Percentiles rank a stretch among this genome's conserved stretches.
Evolutionary conservation across 2,329 filamentous ascomycete species (phyloP).

Genomic region (Pseudodiploospora longispora): DNA sequence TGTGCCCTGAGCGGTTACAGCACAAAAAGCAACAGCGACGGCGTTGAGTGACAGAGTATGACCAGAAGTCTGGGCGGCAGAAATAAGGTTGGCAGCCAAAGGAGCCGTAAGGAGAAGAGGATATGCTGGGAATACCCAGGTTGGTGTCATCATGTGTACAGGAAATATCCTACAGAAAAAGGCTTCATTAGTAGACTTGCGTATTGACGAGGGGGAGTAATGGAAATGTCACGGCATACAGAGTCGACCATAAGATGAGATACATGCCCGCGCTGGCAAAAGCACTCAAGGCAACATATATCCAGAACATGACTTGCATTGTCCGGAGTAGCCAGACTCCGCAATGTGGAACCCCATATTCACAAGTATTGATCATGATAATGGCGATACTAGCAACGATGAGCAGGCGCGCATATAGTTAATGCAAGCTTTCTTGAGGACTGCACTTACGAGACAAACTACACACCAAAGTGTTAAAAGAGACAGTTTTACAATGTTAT

Average conservation of each 20-base stretch:
- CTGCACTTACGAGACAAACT: conserved; percentile 37
- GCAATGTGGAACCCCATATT: conserved; percentile 60
- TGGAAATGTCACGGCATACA: conserved; percentile 28
- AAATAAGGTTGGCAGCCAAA: conserved; percentile 54
- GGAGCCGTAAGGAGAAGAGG: conserved; percentile 70
- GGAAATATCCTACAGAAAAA: conserved; percentile 38
- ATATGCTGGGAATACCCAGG: conserved; percentile 84
- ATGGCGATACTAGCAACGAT: conserved; percentile 54
- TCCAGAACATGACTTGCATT: conserved; percentile 66
- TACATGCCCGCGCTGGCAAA: conserved; percentile 64
- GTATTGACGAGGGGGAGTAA: neutral
- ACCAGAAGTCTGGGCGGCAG: conserved; percentile 22
- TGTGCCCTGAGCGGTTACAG: conserved; percentile 44
- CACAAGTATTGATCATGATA: conserved; percentile 67
- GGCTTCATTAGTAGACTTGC: neutral
- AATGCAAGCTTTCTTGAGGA: no score
- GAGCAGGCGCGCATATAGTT: no score
- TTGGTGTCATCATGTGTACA: conserved; percentile 76
- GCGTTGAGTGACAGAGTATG: conserved; percentile 23
- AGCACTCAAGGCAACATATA: conserved; percentile 61
- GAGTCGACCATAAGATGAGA: conserved; percentile 59
- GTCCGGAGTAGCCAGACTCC: conserved; percentile 52
- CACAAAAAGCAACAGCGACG: conserved; percentile 39
- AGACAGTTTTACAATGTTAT: neutral
- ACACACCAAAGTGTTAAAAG: neutral